Base-by-base conservation (phyloP, 2,329 filamentous ascomycete species). In the Colletotrichum simmondsii region DNA sequence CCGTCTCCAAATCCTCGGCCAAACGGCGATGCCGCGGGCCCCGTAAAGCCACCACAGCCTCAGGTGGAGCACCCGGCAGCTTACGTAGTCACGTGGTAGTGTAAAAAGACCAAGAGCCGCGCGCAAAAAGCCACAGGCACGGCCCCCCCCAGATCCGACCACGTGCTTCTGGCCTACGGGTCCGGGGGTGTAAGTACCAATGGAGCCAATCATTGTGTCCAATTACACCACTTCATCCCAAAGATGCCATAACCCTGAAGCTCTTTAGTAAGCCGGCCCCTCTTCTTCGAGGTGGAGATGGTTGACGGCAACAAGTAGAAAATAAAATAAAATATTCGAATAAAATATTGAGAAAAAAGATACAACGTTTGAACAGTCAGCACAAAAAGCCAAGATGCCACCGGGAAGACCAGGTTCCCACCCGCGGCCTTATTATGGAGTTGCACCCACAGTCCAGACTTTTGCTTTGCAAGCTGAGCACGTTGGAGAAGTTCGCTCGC, bases 401-500 rank as follows among this genome's bases (percentile, higher is more conserved):
- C 60, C 42, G 46, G 60, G 42, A 53, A 63, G 7, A 32, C 6
- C 60, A 28, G 28, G 19, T 11, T 22, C 28, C 19, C 24, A 12
- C 37, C 26, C 30, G 52, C 60, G 60, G 60, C 60, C 60, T 37
- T 63, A 63, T 63, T 63, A 53, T 53, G 60, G 60, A 63, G 60
- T 49, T n/a, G 46, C 42, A 26, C 6, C 46, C 30, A 22, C 26
- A 53, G 60, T 63, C 60, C 37, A 62, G 59, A 30, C 59, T 28
- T 28, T 12, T 42, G 42, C 42, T 28, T 46, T 28, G 42, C 37
- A 60, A 42, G 56, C 56, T 58, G 56, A 10, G 14, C 11, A 59
- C 5, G 57, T 30, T n/a, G 30, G 16, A 19, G 32, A 37, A 37
- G 19, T 42, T 37, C 32, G 37, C 37, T 42, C 32, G 37, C 37